Conservation (phyloP, 805 yeast species). For the Citeromyces nyonsensis region DNA sequence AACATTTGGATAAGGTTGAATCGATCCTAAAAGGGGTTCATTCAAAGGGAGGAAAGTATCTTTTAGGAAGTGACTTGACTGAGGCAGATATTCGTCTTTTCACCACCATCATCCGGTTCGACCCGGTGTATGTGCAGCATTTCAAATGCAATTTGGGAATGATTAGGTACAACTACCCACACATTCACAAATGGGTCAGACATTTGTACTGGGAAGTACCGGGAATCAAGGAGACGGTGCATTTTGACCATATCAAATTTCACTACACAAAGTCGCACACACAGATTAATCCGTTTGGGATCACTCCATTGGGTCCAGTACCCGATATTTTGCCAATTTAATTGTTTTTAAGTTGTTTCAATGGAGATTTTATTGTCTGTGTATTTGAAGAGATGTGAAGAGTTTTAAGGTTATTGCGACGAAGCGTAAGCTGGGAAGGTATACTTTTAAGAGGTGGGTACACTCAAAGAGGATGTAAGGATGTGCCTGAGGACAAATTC, state of each 20-base stretch:
- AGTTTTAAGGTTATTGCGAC: too few relatives aligned
- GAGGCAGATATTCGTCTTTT: constrained; percentile 84
- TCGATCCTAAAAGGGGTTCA: constrained; percentile 29
- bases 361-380: too few relatives aligned
- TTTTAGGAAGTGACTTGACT: constrained; percentile 55
- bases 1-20: constrained; percentile 58
- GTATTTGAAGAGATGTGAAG: too few relatives aligned
- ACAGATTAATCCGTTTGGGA: constrained; percentile 65
- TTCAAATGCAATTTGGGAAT: constrained; percentile 83
- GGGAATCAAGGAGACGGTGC: constrained; percentile 65
- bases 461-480: too few relatives aligned
- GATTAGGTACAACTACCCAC: constrained; percentile 69
- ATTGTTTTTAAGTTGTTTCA: too few relatives aligned
- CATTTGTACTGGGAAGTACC: constrained; percentile 70
- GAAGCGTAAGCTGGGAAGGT: too few relatives aligned
- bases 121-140: constrained; percentile 87
- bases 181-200: constrained; percentile 64
- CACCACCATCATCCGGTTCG: constrained; percentile 83
- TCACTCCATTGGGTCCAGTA: constrained; percentile 81
- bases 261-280: constrained; percentile 84
- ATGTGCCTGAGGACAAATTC: too few relatives aligned
- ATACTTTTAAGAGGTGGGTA: too few relatives aligned
- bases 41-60: constrained; percentile 16
- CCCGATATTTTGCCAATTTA: constrained; percentile 46
- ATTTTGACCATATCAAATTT: constrained; percentile 79